phyloP scores from a whole-genome alignment of 2,329 filamentous ascomycete genomes.

The Talaromyces pinophilus region DNA sequence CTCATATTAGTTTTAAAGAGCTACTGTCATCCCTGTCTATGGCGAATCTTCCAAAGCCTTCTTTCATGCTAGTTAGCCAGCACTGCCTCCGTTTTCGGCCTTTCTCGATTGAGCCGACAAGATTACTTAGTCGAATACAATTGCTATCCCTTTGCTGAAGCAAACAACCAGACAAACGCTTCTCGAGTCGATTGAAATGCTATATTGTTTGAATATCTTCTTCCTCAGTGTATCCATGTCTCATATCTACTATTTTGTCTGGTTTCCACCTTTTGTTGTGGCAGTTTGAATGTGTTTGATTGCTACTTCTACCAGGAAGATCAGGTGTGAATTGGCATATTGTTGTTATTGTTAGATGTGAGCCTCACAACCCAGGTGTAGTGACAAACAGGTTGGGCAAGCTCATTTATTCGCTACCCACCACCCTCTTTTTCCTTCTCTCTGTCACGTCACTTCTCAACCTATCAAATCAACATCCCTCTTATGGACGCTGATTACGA shows the following conservation, averaged over 20 bases:
- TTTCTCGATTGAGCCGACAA: not conserved
- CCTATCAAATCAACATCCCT: not conserved
- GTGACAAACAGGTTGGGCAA: not conserved
- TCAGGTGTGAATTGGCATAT: not conserved
- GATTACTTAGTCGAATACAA: not conserved
- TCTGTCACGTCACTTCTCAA: too few species aligned
- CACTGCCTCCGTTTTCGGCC: slow-evolving; percentile 1
- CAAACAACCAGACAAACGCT: not conserved
- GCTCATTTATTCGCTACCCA: not conserved
- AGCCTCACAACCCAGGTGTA: slow-evolving; percentile 7
- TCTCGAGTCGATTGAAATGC: not conserved
- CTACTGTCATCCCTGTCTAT: not conserved
- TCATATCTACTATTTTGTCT: slow-evolving; percentile 24
- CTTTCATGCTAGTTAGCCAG: not conserved
- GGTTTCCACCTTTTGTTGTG: slow-evolving; percentile 23
- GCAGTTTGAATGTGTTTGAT: slow-evolving; percentile 6
- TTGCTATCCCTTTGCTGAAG: too few species aligned
- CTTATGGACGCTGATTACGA: slow-evolving; percentile 9
- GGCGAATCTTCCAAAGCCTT: slow-evolving; percentile 1
- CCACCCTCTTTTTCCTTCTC: not conserved
- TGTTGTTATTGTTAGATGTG: not conserved
- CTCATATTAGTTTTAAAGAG: not conserved
- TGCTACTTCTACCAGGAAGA: not conserved
- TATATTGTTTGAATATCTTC: not conserved
- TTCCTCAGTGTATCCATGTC: slow-evolving; percentile 14